Evolutionary conservation across 1,284 basidiomycete genomes (phyloP).

Genomic region (Cryptococcus wingfieldii): DNA sequence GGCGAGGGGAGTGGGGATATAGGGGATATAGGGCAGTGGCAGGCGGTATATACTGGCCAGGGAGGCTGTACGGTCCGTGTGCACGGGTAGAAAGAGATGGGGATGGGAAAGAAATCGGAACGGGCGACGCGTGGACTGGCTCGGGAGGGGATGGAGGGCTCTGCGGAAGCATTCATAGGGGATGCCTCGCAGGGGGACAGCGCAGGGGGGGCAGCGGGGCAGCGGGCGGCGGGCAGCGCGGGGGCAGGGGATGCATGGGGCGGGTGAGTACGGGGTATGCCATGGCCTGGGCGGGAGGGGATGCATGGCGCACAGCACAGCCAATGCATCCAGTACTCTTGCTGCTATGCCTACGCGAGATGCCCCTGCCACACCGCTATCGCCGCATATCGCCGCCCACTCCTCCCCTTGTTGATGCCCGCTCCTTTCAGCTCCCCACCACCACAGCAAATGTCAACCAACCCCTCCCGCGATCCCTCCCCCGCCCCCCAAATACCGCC

Average conservation of each 20-base stretch:
- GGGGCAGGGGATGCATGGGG: not conserved
- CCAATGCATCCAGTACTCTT: not conserved
- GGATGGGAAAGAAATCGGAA: slow-evolving; percentile 3
- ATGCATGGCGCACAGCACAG: not conserved
- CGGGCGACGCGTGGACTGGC: not conserved
- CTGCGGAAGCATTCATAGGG: not conserved
- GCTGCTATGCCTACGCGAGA: too few species aligned
- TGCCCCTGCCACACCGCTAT: not conserved
- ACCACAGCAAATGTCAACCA: slow-evolving; percentile 9
- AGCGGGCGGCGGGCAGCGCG: not conserved
- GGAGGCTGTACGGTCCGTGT: too few species aligned
- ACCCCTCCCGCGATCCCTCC: slow-evolving; percentile 7
- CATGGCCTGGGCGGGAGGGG: not conserved
- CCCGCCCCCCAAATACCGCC: not conserved
- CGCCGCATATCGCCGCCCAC: not conserved
- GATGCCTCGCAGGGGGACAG: not conserved
- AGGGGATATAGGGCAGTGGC: too few species aligned
- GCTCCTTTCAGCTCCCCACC: not conserved
- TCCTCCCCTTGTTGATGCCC: not conserved
- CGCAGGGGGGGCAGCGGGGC: not conserved
- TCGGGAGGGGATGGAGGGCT: not conserved
- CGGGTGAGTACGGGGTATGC: not conserved
- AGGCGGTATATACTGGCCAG: too few species aligned
- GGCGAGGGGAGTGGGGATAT: too few species aligned
- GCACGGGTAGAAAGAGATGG: not conserved